Evolutionary conservation across 495 filamentous ascomycete genomes (phyloP).

Genomic region (Talaromyces proteolyticus): DNA sequence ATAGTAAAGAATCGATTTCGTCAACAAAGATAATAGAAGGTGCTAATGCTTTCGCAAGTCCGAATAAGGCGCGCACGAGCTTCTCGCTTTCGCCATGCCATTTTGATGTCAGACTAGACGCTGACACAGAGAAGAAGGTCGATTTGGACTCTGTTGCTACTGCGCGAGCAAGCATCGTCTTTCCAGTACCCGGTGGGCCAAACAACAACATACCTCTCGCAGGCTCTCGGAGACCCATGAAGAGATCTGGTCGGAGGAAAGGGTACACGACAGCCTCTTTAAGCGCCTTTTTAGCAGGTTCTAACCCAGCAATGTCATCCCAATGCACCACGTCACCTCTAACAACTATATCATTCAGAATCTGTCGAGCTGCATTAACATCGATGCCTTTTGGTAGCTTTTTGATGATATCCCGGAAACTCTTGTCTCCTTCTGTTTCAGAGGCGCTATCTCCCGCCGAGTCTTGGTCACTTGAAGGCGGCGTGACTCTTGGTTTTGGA

Average conservation of each 20-base stretch:
- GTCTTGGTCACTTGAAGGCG: slow-evolving; percentile 40
- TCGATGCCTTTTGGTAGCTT: slow-evolving; percentile 78
- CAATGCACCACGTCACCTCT: slow-evolving; percentile 93
- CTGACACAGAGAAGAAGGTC: slow-evolving; percentile 96
- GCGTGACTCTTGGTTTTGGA: slow-evolving; percentile 29
- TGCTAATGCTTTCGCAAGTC: slow-evolving; percentile 80
- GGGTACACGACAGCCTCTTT: slow-evolving; percentile 98
- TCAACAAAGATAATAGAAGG: slow-evolving; percentile 99
- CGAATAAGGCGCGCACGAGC: slow-evolving; percentile 88
- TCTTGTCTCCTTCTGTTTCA: slow-evolving; percentile 36
- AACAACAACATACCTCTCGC: slow-evolving; percentile 95
- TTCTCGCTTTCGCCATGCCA: slow-evolving; percentile 97
- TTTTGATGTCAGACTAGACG: slow-evolving; percentile 90
- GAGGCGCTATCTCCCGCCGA: slow-evolving; percentile 29
- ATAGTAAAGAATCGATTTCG: slow-evolving; percentile 94
- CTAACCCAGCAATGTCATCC: slow-evolving; percentile 89
- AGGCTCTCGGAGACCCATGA: slow-evolving; percentile 91
- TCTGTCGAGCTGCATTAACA: slow-evolving; percentile 74
- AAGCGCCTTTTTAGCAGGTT: slow-evolving; percentile 83
- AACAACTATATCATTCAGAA: slow-evolving; percentile 94
- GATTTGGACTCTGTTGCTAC: slow-evolving; percentile 93
- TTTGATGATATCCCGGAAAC: slow-evolving; percentile 60
- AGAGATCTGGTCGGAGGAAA: slow-evolving; percentile 91
- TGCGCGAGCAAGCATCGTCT: slow-evolving; percentile 95
- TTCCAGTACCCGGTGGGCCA: slow-evolving; percentile 92